Evolutionary conservation across 2,329 filamentous ascomycete genomes (phyloP).

Genomic region (Cercospora zeae-maydis): DNA sequence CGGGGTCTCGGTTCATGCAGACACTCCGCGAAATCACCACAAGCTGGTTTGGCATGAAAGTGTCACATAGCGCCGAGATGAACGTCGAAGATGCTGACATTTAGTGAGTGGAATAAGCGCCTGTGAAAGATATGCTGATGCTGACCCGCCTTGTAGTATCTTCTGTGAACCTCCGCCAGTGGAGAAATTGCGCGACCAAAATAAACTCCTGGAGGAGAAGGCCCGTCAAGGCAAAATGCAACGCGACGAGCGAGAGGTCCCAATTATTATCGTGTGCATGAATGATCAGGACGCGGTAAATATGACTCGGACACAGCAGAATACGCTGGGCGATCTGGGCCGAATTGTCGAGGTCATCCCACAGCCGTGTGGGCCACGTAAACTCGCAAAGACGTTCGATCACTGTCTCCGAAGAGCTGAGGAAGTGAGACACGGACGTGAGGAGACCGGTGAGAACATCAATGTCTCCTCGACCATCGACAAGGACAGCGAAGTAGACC

Average conservation of each 20-base stretch:
- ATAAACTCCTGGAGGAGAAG: not conserved
- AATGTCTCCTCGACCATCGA: not conserved
- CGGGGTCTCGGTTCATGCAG: conserved; percentile 20
- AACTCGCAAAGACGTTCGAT: conserved; percentile 38
- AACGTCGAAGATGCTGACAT: conserved; percentile 23
- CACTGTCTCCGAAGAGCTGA: conserved; percentile 32
- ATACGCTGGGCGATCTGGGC: conserved; percentile 19
- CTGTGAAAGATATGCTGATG: not conserved
- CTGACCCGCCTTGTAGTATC: conserved; percentile 1
- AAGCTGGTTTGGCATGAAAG: conserved; percentile 27
- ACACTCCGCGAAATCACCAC: conserved; percentile 23
- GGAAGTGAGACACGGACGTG: conserved; percentile 2
- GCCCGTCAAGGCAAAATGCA: not conserved
- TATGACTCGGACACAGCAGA: conserved; percentile 24
- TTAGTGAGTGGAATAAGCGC: conserved; percentile 1
- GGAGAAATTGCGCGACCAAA: conserved; percentile 20
- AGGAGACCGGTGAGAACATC: not conserved
- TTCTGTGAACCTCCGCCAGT: conserved; percentile 27
- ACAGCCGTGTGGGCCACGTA: conserved; percentile 40
- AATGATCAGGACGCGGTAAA: conserved; percentile 34
- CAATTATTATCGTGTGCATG: conserved; percentile 38
- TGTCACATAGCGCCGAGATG: conserved; percentile 18
- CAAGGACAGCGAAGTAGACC: not conserved
- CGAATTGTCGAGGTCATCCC: conserved; percentile 36
- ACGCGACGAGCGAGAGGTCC: conserved; percentile 15